Conservation (phyloP, 1,284 basidiomycete species). For the Pyrrhoderma lamaoense region DNA sequence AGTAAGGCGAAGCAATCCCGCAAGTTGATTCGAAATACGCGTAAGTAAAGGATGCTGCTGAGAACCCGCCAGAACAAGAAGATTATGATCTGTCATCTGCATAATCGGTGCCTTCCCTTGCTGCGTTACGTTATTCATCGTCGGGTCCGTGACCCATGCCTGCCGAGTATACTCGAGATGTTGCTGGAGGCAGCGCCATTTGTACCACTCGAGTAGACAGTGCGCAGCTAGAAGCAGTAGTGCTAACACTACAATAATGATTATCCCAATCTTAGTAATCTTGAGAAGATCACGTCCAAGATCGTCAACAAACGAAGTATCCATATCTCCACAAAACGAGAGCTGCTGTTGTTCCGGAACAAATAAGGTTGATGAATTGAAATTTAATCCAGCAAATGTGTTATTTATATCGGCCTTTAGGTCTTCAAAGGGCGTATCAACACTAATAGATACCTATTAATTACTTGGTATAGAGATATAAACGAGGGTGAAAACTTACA, state of each 20-base stretch:
- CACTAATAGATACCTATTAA: conserved; percentile 38
- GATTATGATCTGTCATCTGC: conserved; percentile 62
- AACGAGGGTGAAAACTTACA: conserved; percentile 43
- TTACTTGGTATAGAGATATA: not conserved
- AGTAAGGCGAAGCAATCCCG: conserved; percentile 42
- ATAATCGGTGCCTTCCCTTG: conserved; percentile 40
- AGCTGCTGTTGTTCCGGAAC: conserved; percentile 61
- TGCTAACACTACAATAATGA: conserved; percentile 58
- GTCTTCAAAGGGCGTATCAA: conserved; percentile 80
- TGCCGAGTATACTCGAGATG: conserved; percentile 65
- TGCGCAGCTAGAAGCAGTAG: conserved; percentile 59
- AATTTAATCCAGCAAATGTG: conserved; percentile 64
- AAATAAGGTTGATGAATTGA: conserved; percentile 66
- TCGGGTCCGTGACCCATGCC: conserved; percentile 68
- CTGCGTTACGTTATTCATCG: conserved; percentile 36
- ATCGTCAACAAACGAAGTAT: conserved; percentile 79
- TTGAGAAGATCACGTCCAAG: conserved; percentile 70
- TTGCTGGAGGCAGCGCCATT: conserved; percentile 60
- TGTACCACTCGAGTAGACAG: conserved; percentile 71
- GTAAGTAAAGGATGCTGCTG: conserved; percentile 65
- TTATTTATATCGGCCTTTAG: conserved; percentile 84
- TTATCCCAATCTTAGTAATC: conserved; percentile 68
- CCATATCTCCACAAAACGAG: conserved; percentile 67
- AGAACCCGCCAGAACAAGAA: conserved; percentile 63
- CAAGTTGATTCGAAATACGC: conserved; percentile 50